Conservation (phyloP, 1,284 basidiomycete genomes). For the Ganoderma resinaceum region DNA sequence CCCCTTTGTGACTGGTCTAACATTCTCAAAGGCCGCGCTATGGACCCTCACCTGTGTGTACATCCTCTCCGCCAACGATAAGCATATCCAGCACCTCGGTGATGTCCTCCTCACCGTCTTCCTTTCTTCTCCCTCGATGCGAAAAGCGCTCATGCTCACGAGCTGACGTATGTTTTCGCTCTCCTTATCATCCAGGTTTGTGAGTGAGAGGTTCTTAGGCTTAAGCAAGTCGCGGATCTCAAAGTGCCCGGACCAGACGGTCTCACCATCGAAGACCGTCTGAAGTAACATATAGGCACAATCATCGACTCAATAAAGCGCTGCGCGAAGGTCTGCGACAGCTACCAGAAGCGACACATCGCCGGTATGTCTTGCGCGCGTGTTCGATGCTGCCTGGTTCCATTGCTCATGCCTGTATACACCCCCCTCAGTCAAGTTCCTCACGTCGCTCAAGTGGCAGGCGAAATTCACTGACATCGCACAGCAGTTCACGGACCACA, state of each 20-base stretch:
- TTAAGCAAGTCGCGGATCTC: background rate
- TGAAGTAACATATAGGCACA: constrained; percentile 25
- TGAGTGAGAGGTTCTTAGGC: background rate
- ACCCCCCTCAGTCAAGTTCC: constrained; percentile 13
- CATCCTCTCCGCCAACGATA: no score
- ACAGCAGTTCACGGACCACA: constrained; percentile 15
- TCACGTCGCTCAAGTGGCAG: constrained; percentile 22
- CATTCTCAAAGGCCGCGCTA: no score
- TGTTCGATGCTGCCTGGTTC: background rate
- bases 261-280: constrained; percentile 27
- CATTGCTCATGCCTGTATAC: background rate
- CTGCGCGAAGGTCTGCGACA: constrained; percentile 39
- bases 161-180: no score
- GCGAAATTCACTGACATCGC: constrained; percentile 19
- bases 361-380: constrained; percentile 31
- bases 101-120: no score
- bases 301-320: constrained; percentile 37
- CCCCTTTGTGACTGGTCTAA: no score
- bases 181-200: background rate
- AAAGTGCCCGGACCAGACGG: background rate
- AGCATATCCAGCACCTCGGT: no score
- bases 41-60: no score
- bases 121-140: no score
- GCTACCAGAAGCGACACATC: constrained; percentile 37
- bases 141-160: no score